Base-by-base conservation (phyloP, 495 filamentous ascomycete species). In the Trichocladium uniseriatum region DNA sequence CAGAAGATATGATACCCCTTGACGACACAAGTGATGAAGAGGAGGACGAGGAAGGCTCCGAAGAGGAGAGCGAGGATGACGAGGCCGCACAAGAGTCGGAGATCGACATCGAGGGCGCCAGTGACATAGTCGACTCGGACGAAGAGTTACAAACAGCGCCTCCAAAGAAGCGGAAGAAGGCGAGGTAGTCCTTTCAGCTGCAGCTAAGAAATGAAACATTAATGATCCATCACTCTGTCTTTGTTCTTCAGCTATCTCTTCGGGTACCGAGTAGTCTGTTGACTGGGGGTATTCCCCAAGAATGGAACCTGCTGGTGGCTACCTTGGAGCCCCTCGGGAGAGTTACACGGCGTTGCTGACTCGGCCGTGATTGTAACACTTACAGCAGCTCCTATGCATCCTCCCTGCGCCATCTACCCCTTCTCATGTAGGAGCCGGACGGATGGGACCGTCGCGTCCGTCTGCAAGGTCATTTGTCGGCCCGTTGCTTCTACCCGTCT, bases 1-100 rank as follows among this genome's bases (percentile, higher is more conserved):
- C 68, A 10, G 73, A 73, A 55, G 74, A 75, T 51, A 70, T 78
- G 67, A 73, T 68, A 64, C 70, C 74, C 65, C 64, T 77, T 31
- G 72, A 69, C 38, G 73, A 70, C 40, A 65, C 73, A 35, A 72
- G 71, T 48, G 72, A 75, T 45, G 72, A 71, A 36, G 70, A 72
- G 16, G 72, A 72, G 8, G 69, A 68, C 27, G 65, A 64, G 15
- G 67, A 59, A 15, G 66, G 51, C 21, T 53, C 53, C 20, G 52
- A 53, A 19, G 52, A 42, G 6, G 45, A 50, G 37, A 71, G 70
- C 34, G 72, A 63, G 28, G 70, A 71, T 10, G 64, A 60, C 9
- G 67, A 61, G 22, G 64, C 57, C 14, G 67, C 60, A 14, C 52
- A 52, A 10, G 22, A 32, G 8, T 60, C 58, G 6, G 56, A 59